Conservation (phyloP, 208 protist genomes). For the Trypanosoma conorhini region DNA sequence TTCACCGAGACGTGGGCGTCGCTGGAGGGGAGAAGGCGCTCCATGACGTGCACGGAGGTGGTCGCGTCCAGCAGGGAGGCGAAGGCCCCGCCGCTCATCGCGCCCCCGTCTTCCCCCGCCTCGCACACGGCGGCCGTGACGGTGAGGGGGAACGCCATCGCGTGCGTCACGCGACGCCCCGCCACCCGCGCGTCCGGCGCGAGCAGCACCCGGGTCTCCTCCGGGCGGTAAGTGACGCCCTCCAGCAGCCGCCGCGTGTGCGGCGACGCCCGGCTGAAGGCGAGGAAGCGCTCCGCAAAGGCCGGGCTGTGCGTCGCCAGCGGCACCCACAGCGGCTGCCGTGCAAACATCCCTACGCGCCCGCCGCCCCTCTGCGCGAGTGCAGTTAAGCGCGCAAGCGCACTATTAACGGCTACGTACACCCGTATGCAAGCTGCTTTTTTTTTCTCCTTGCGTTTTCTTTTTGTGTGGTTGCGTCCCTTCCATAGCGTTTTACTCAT, state of each 20-base stretch:
- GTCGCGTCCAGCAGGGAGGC: slow-evolving; percentile 53
- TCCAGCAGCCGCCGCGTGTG: slow-evolving; percentile 31
- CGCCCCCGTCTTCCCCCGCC: background rate
- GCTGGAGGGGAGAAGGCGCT: slow-evolving; percentile 47
- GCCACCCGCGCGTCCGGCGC: slow-evolving; percentile 26
- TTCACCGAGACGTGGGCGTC: slow-evolving; percentile 69
- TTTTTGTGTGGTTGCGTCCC: too few relatives aligned
- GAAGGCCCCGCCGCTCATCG: slow-evolving; percentile 45
- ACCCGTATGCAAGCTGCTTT: background rate
- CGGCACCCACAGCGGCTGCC: slow-evolving; percentile 65
- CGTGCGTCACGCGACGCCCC: background rate
- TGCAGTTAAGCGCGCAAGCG: background rate
- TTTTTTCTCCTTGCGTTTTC: too few relatives aligned
- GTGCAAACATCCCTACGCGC: slow-evolving; percentile 41
- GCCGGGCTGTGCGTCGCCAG: slow-evolving; percentile 43
- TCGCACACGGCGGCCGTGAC: slow-evolving; percentile 49
- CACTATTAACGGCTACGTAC: background rate
- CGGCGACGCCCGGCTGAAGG: slow-evolving; percentile 45
- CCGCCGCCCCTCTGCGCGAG: background rate
- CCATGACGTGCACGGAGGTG: slow-evolving; percentile 74
- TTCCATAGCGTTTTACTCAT: too few relatives aligned
- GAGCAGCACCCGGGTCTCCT: slow-evolving; percentile 44
- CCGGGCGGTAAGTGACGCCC: slow-evolving; percentile 33
- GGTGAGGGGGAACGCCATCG: slow-evolving; percentile 63
- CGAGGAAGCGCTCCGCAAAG: slow-evolving; percentile 35